phyloP scores from a whole-genome alignment of 306 rosid species.

The Coriaria nepalensis region DNA sequence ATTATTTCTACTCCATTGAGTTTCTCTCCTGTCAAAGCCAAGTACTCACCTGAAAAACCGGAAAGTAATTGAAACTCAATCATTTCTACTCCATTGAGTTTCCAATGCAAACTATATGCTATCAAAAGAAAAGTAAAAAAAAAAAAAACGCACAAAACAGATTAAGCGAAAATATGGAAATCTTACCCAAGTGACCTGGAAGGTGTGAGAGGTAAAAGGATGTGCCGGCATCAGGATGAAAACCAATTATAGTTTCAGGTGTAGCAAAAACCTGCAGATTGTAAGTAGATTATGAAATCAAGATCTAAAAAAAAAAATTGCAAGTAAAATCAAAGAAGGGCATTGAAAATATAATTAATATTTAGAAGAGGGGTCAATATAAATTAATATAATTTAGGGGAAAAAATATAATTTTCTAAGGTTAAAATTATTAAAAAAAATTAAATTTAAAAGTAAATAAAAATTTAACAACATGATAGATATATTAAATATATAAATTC shows the following conservation, averaged over 20 bases:
- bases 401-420: no score
- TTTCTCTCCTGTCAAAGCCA: constrained; percentile 78
- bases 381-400: no score
- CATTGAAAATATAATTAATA: no score
- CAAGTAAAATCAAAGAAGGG: not conserved
- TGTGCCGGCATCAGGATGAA: constrained; percentile 94
- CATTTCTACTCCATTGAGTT: no score
- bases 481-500: no score
- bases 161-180: constrained; percentile 8
- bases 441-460: no score
- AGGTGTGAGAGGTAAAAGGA: constrained; percentile 86
- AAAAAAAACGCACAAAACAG: constrained; percentile 10
- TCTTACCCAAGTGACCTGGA: constrained; percentile 75
- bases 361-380: no score
- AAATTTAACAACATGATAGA: no score
- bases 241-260: constrained; percentile 89
- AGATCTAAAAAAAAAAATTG: not conserved
- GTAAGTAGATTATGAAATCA: constrained; percentile 2
- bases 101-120: not conserved
- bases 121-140: constrained; percentile 1
- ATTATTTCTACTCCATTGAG: constrained; percentile 73
- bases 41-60: constrained; percentile 63
- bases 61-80: not conserved
- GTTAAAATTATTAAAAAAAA: no score
- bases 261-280: constrained; percentile 70